These are phyloP conservation scores for Talaromyces sp. DNA, from an alignment of 2,329 filamentous ascomycete genomes.

Conservation along the genomic window DNA sequence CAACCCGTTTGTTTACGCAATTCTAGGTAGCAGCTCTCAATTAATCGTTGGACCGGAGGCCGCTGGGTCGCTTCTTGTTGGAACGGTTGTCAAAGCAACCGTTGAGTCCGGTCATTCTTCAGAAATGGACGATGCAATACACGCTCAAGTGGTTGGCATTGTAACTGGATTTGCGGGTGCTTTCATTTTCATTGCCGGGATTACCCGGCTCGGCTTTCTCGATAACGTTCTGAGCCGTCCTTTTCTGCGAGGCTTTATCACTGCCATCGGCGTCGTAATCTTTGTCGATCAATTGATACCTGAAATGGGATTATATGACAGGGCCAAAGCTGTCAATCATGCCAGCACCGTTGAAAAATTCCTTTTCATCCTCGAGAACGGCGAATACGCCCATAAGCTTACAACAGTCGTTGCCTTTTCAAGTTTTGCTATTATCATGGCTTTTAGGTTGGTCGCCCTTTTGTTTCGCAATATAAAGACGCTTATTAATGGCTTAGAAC, in stretches of 20 bases:
- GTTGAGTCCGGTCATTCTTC: conserved; percentile 63
- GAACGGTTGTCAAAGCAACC: conserved; percentile 74
- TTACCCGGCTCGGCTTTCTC: conserved; percentile 82
- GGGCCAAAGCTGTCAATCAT: conserved; percentile 69
- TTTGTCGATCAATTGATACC: conserved; percentile 91
- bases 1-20: conserved; percentile 83
- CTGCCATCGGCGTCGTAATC: conserved; percentile 93
- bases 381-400: conserved; percentile 62
- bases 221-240: conserved; percentile 91
- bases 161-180: conserved; percentile 82
- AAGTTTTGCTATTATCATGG: conserved; percentile 83
- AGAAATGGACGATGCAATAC: conserved; percentile 63
- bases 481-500: conserved; percentile 48
- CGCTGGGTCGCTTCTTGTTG: conserved; percentile 83
- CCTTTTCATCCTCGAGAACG: conserved; percentile 67
- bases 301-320: conserved; percentile 69
- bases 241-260: conserved; percentile 93
- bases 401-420: conserved; percentile 72
- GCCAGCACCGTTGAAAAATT: conserved; percentile 85
- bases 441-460: conserved; percentile 61
- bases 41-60: conserved; percentile 96
- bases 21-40: conserved; percentile 85
- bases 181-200: conserved; percentile 80
- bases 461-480: conserved; percentile 12
- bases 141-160: conserved; percentile 80